Conservation (phyloP, 225 moss, liverwort and hornwort species). For the Pleurozium schreberi region DNA sequence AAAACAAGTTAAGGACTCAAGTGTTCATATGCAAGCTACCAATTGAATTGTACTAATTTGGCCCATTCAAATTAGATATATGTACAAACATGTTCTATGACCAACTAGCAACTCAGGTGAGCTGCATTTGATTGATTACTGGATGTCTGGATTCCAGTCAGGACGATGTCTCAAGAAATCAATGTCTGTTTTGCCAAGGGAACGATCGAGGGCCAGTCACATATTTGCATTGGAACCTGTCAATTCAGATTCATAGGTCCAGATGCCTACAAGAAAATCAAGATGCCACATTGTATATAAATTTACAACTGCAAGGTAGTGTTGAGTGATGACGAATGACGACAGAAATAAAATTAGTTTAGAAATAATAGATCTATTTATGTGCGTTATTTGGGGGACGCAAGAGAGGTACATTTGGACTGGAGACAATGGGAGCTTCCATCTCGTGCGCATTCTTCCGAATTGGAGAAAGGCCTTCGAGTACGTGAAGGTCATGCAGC, state of each 20-base stretch:
- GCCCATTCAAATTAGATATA: background rate
- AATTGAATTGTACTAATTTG: background rate
- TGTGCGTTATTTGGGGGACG: background rate
- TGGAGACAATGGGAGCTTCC: slow-evolving; percentile 42
- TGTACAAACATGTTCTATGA: background rate
- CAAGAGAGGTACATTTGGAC: slow-evolving; percentile 38
- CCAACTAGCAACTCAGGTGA: background rate
- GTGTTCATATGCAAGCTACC: background rate
- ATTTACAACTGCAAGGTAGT: background rate
- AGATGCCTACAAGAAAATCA: background rate
- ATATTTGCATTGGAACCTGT: background rate
- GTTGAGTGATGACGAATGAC: background rate
- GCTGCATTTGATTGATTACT: background rate
- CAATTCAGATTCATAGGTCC: background rate
- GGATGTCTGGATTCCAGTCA: background rate
- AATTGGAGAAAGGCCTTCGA: slow-evolving; percentile 1
- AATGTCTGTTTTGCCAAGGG: background rate
- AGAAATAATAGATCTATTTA: background rate
- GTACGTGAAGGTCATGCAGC: background rate
- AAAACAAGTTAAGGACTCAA: no score
- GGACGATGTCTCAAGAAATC: background rate
- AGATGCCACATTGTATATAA: background rate
- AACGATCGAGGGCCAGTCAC: background rate
- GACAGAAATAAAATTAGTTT: background rate
- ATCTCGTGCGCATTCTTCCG: slow-evolving; percentile 22